Percentiles rank a stretch among this genome's conserved stretches.
These are phyloP conservation scores for Diplodia corticola DNA, from an alignment of 2,329 filamentous ascomycete species.

Conservation along the genomic window DNA sequence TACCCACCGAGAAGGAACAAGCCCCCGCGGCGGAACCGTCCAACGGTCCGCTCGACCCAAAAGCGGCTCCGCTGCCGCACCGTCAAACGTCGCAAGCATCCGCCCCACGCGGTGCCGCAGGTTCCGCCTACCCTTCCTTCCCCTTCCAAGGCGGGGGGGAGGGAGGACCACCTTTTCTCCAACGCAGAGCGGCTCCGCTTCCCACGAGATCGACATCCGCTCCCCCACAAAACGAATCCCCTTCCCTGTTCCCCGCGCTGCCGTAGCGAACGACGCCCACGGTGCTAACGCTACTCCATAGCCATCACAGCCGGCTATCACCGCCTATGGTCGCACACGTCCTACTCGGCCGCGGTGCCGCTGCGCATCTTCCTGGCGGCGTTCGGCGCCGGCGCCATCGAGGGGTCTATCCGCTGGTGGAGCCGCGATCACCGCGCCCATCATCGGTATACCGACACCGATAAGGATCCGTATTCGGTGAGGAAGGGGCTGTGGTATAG, in stretches of 20 bases:
- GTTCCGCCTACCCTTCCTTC: background rate
- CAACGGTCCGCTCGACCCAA: background rate
- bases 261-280: background rate
- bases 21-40: background rate
- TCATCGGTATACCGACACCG: slow-evolving; percentile 89
- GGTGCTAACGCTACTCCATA: background rate
- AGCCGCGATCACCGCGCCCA: slow-evolving; percentile 82
- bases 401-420: slow-evolving; percentile 90
- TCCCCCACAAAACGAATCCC: background rate
- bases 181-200: background rate
- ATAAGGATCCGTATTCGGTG: slow-evolving; percentile 89
- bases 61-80: background rate
- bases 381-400: slow-evolving; percentile 77
- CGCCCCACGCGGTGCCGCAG: background rate
- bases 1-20: background rate
- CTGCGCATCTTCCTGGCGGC: slow-evolving; percentile 81
- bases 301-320: slow-evolving; percentile 62
- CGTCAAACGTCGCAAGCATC: background rate
- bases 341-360: slow-evolving; percentile 74
- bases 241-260: background rate
- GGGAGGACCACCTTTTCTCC: too few species aligned
- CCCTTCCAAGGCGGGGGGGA: background rate
- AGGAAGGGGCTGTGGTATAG: slow-evolving; percentile 68
- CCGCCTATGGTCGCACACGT: slow-evolving; percentile 82
- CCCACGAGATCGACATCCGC: background rate